A percentile compares a stretch with the other conserved stretches of the same genome.
These are phyloP conservation scores for Diaporthe helianthi DNA, from an alignment of 2,329 filamentous ascomycete genomes.

Conservation along the genomic window DNA sequence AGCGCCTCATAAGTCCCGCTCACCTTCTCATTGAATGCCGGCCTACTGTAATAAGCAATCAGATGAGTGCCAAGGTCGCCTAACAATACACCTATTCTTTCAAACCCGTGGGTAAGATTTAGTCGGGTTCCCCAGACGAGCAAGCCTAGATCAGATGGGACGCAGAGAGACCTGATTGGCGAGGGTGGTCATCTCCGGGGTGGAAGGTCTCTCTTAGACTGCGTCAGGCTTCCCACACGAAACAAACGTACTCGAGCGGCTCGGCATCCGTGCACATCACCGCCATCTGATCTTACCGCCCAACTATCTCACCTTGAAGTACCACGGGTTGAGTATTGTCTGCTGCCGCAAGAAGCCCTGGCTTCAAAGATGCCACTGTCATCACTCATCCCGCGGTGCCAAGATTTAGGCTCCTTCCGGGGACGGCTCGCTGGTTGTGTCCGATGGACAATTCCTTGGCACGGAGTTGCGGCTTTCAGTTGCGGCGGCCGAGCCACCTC, in stretches of 20 bases:
- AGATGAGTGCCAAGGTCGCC: background rate
- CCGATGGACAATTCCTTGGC: background rate
- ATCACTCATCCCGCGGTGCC: background rate
- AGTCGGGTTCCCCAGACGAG: background rate
- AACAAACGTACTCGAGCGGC: background rate
- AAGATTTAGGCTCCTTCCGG: background rate
- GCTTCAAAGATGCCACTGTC: background rate
- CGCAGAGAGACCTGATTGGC: background rate
- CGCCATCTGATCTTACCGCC: background rate
- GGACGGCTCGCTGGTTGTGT: background rate
- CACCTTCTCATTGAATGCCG: background rate
- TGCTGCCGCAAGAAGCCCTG: background rate
- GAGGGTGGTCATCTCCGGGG: slow-evolving; percentile 2
- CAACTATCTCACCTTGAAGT: background rate
- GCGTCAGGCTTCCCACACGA: slow-evolving; percentile 18
- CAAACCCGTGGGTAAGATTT: background rate
- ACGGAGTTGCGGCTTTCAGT: background rate
- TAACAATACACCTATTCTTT: background rate
- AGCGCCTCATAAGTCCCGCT: background rate
- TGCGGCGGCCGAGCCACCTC: background rate
- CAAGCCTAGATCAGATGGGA: background rate
- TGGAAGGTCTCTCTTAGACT: background rate
- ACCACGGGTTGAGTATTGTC: too few species aligned
- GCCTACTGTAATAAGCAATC: background rate
- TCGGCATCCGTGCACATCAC: background rate